These are phyloP conservation scores for Dysphania ambrosioides DNA, from an alignment of 148 eudicot species.

Conservation along the genomic window DNA sequence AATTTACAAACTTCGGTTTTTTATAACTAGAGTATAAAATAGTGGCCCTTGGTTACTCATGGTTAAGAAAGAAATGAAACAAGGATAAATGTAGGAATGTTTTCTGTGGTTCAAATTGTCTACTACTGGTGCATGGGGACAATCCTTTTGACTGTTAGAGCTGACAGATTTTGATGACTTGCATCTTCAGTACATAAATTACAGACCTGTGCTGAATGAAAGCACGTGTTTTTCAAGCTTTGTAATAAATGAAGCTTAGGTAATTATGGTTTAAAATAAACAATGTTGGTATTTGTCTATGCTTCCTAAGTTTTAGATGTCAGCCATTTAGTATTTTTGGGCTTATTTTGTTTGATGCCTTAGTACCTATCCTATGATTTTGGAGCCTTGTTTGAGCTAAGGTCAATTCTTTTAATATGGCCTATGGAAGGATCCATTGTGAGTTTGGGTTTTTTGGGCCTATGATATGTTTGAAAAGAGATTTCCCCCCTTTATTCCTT, in stretches of 20 bases:
- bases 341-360: background rate
- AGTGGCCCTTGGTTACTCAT: background rate
- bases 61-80: background rate
- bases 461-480: background rate
- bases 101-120: background rate
- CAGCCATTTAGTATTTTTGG: too few species aligned
- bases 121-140: background rate
- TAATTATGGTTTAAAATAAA: background rate
- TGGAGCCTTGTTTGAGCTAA: background rate
- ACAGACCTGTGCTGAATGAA: background rate
- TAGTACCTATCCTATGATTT: background rate
- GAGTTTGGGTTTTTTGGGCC: background rate
- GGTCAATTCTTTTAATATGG: background rate
- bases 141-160: background rate
- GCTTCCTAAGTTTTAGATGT: background rate
- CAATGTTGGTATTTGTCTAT: too few species aligned
- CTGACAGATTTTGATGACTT: background rate
- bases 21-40: background rate
- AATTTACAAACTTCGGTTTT: background rate
- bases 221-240: background rate
- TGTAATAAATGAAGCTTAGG: background rate
- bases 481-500: background rate
- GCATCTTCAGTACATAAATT: background rate
- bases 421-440: background rate
- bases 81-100: background rate